Percentiles rank a stretch among this genome's conserved stretches.
Evolutionary conservation across 1,284 basidiomycete genomes (phyloP).

Genomic region (Cryptococcus deneoformans): DNA sequence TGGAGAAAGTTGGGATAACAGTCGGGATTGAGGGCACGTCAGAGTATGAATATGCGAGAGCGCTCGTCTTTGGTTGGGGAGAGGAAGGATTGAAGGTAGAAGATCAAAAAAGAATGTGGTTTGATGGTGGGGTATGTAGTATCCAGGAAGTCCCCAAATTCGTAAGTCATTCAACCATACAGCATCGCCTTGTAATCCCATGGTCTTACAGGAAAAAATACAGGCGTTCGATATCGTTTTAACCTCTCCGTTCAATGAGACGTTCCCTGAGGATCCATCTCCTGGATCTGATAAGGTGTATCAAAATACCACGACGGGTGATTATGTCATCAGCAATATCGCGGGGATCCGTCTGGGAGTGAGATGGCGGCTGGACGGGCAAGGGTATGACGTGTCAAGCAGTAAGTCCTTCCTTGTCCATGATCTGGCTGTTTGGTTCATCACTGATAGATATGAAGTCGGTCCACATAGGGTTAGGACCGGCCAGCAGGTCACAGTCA

Average conservation of each 20-base stretch:
- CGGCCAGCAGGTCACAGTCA: conserved; percentile 76
- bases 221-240: conserved; percentile 62
- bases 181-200: too few relatives aligned
- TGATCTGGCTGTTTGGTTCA: neutral
- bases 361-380: conserved; percentile 73
- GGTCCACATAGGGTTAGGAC: conserved; percentile 74
- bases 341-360: conserved; percentile 72
- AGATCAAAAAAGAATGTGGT: conserved; percentile 54
- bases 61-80: conserved; percentile 57
- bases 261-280: conserved; percentile 40
- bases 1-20: conserved; percentile 52
- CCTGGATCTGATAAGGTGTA: conserved; percentile 66
- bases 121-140: conserved; percentile 67
- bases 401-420: conserved; percentile 54
- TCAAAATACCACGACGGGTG: conserved; percentile 61
- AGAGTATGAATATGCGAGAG: conserved; percentile 74
- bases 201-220: neutral
- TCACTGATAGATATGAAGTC: conserved; percentile 50
- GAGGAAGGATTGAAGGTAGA: conserved; percentile 21
- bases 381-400: conserved; percentile 78
- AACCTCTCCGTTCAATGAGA: neutral
- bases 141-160: conserved; percentile 66
- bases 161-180: conserved; percentile 54
- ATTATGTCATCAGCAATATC: conserved; percentile 65
- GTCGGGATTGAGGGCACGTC: conserved; percentile 66